A percentile compares a stretch with the other conserved stretches of the same genome.
These are phyloP conservation scores for Nemania serpens DNA, from an alignment of 2,329 filamentous ascomycete genomes.

Conservation along the genomic window DNA sequence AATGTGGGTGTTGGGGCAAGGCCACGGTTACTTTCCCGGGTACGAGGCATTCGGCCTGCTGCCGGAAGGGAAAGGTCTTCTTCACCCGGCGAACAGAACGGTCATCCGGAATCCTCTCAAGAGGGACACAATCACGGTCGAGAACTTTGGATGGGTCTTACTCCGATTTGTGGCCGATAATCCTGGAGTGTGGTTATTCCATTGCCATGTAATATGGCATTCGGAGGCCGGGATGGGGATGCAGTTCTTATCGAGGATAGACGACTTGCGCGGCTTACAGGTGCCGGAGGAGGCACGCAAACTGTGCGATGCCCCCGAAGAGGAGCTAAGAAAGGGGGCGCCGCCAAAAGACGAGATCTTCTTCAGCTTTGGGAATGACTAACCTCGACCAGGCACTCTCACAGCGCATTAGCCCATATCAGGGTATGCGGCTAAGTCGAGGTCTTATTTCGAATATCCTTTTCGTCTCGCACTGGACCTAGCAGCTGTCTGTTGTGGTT, in stretches of 20 bases:
- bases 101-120: constrained; percentile 49
- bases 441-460: background rate
- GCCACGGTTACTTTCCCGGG: constrained; percentile 65
- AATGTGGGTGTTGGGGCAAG: constrained; percentile 60
- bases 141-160: constrained; percentile 56
- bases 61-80: constrained; percentile 41
- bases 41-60: constrained; percentile 45
- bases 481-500: background rate
- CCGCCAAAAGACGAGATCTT: constrained; percentile 55
- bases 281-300: constrained; percentile 51
- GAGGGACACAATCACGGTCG: constrained; percentile 51
- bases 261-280: constrained; percentile 48
- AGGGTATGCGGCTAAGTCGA: background rate
- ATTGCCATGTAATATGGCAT: constrained; percentile 49
- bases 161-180: constrained; percentile 56
- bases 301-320: constrained; percentile 49
- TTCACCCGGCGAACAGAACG: constrained; percentile 43
- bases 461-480: background rate
- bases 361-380: constrained; percentile 42
- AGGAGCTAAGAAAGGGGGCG: constrained; percentile 53
- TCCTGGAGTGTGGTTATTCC: constrained; percentile 51
- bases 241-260: constrained; percentile 51
- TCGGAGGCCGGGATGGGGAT: constrained; percentile 46
- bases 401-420: background rate
- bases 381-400: background rate